Evolutionary conservation across 2,329 filamentous ascomycete genomes (phyloP), one percentile per base, ranked within the genome.

Genomic region (Fusarium fujikuroi): DNA sequence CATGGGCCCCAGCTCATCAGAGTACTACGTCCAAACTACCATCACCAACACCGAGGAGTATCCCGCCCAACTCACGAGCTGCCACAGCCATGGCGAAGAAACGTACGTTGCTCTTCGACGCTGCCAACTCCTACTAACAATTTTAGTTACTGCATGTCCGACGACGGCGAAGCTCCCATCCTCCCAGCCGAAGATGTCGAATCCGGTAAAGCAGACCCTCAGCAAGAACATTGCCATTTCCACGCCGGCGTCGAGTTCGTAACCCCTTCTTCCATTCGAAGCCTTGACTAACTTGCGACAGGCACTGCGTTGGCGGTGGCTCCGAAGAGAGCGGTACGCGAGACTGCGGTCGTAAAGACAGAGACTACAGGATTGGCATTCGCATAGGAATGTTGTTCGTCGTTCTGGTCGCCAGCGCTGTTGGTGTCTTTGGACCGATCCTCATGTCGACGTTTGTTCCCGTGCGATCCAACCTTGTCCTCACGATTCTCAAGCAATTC

Each of bases 381-480:
- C 88, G 93, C 14, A 85, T 94, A 57, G 93, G 92, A 5, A 88
- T 93, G 2, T 81, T 95, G n/a, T 95, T 95, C 76, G 92, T 90
- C 23, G 89, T 95, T 40, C 84, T 95, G 2, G 86, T 84, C 0
- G 92, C 92, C 7, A 93, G 92, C 73, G 84, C 86, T 0, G 85
- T 94, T 23, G 92, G 91, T 58, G 92, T 93, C n/a, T 93, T 92
- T 76, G 83, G 84, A 0, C 92, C 93, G 0, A 90, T 95, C 34
- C 76, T 93, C 21, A 82, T 92, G 39, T 84, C 86, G 2, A 86
- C 85, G 4, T 86, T 91, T 56, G 85, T 90, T 21, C 86, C 87
- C 5, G 80, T 85, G 36, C 86, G 84, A 56, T 76, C 83, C 9
- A 81, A 84, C 65, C 60, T 87, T 5, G 76, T 89, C 32, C 90